Evolutionary conservation across 805 yeast species (phyloP), one percentile per base, ranked within the genome.

Genomic region (Metschnikowia shivogae): DNA sequence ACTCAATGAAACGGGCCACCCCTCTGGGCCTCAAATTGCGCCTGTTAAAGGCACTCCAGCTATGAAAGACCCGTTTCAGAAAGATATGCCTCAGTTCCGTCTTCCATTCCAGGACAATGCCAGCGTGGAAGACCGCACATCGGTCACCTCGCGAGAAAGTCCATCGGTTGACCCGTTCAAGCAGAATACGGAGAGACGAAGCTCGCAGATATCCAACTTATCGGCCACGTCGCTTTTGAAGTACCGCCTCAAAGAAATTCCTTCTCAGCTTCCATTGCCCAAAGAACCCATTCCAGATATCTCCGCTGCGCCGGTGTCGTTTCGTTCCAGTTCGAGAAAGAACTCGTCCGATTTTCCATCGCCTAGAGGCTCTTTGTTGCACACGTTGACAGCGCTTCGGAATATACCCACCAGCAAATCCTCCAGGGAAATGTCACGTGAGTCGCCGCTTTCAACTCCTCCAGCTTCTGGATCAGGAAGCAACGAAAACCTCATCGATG

Each of bases 71-170:
- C 56, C 59, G 26, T 55, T 55, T 14, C 60, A 65, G n/a, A 58
- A 66, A 26, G 77, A 70, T 5, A 66, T 73, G 1, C 86, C 85
- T 2, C 74, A 67, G 39, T 85, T 85, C 59, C 72, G 93, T 56
- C 68, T 80, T 12, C 92, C 92, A 0, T 85, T 84, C 58, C 88
- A 82, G 57, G 86, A 82, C 1, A 45, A 44, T 11, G 31, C 32
- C 22, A 36, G 44, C 6, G 32, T 47, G n/a, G 34, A 45, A 10
- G 42, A 39, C 28, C 30, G 29, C 5, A 22, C 7, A 13, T 32
- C 42, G 31, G 35, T 39, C 13, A 20, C 29, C 20, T 42, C 49
- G 27, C 40, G 38, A 12, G 56, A 53, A 3, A 40, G 33, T 19
- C 52, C 57, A 8, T 50, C 62, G 6, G 47, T 61, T 10, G 69